A percentile compares a stretch with the other conserved stretches of the same genome.
phyloP scores from a whole-genome alignment of 1,139 yeast species.

The Magnusiomyces starmeri region DNA sequence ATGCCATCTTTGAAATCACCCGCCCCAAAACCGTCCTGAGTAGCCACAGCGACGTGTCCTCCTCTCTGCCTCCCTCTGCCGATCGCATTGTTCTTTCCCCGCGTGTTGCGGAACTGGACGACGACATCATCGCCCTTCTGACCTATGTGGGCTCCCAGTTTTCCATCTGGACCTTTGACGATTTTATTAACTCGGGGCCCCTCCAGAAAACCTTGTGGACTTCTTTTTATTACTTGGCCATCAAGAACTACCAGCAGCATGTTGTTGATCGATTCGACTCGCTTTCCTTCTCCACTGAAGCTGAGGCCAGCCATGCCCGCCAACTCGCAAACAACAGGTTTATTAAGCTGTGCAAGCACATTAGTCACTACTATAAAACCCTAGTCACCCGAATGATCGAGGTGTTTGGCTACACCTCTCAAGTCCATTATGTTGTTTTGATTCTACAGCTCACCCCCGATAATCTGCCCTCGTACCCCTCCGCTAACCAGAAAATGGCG shows the following conservation, averaged over 20 bases:
- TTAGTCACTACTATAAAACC: constrained; percentile 18
- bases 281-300: background rate
- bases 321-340: constrained; percentile 17
- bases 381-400: constrained; percentile 18
- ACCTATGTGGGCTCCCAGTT: constrained; percentile 16
- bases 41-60: background rate
- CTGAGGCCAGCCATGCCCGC: background rate
- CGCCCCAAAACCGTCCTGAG: background rate
- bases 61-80: background rate
- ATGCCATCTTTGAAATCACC: background rate
- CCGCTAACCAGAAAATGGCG: constrained; percentile 6
- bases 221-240: constrained; percentile 12
- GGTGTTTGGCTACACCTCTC: constrained; percentile 14
- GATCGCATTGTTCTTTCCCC: background rate
- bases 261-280: constrained; percentile 9
- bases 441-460: constrained; percentile 7
- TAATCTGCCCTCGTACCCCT: background rate
- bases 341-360: constrained; percentile 18
- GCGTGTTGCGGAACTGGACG: constrained; percentile 13
- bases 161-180: constrained; percentile 16
- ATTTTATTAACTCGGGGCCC: constrained; percentile 9
- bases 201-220: constrained; percentile 18
- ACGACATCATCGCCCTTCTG: constrained; percentile 17
- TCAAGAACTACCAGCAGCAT: constrained; percentile 15
- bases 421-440: constrained; percentile 8